Evolutionary conservation across 2,329 filamentous ascomycete genomes (phyloP).

Genomic region (Alternaria arbusti): DNA sequence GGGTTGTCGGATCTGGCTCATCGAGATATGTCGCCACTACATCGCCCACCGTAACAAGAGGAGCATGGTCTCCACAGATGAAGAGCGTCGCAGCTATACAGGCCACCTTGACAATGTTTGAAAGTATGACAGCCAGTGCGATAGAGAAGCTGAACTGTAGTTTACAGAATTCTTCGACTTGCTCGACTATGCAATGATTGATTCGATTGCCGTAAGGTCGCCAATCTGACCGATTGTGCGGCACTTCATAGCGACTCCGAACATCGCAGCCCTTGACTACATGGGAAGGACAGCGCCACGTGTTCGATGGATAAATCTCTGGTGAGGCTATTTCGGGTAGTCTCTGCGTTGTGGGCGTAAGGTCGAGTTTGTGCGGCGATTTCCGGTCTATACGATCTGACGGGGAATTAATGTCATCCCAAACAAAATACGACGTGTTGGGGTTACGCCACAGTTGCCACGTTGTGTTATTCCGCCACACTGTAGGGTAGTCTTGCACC

Average conservation of each 20-base stretch:
- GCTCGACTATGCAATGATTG: slow-evolving; percentile 28
- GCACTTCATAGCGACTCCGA: slow-evolving; percentile 8
- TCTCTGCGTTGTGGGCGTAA: neutral
- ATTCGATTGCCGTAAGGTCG: slow-evolving; percentile 8
- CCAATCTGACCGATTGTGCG: slow-evolving; percentile 13
- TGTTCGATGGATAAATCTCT: slow-evolving; percentile 11
- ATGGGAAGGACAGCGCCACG: slow-evolving; percentile 20
- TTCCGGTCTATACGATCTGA: neutral
- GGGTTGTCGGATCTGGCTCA: slow-evolving; percentile 19
- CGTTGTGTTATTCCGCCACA: slow-evolving; percentile 7
- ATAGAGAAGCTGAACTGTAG: slow-evolving; percentile 37
- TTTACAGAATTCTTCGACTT: slow-evolving; percentile 28
- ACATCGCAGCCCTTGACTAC: neutral
- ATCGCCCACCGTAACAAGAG: slow-evolving; percentile 32
- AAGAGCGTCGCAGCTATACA: slow-evolving; percentile 20
- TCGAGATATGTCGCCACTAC: slow-evolving; percentile 28
- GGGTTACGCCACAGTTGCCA: neutral
- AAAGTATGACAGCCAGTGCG: slow-evolving; percentile 14
- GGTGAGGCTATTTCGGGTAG: neutral
- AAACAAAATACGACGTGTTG: neutral
- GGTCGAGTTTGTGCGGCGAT: neutral
- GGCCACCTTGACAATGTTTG: slow-evolving; percentile 13
- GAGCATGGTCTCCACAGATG: slow-evolving; percentile 3
- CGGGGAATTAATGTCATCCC: neutral
- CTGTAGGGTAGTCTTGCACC: slow-evolving; percentile 7